phyloP scores from a whole-genome alignment of 2,329 filamentous ascomycete genomes.

The Exophiala bonariae region DNA sequence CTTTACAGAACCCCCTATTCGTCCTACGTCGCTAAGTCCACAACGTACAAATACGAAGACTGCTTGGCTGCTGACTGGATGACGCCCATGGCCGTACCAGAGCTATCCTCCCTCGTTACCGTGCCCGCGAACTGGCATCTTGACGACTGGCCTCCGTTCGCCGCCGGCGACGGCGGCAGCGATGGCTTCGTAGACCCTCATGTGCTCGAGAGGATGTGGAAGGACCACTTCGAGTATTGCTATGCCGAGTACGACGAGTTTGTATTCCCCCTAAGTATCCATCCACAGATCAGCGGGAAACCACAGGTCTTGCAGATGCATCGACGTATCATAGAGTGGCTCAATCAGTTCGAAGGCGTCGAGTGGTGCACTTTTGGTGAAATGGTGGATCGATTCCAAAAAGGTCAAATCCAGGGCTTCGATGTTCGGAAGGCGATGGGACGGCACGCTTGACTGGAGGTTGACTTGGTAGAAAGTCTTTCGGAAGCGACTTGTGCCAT shows the following conservation, averaged over 20 bases:
- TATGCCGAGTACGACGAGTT: conserved; percentile 47
- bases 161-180: conserved; percentile 28
- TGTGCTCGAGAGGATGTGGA: conserved; percentile 44
- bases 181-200: conserved; percentile 31
- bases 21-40: conserved; percentile 1
- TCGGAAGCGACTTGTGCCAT: no score
- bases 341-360: neutral
- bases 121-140: conserved; percentile 49
- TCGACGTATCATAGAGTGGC: neutral
- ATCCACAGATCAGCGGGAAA: conserved; percentile 42
- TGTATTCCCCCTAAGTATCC: conserved; percentile 47
- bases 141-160: conserved; percentile 49
- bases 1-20: conserved; percentile 7
- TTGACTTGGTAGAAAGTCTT: no score
- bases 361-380: neutral
- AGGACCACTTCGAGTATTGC: conserved; percentile 46
- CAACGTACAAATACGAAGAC: neutral
- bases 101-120: conserved; percentile 40
- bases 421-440: no score
- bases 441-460: no score
- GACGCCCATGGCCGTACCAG: conserved; percentile 41
- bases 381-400: no score
- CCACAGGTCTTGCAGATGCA: conserved; percentile 18
- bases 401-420: no score
- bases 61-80: conserved; percentile 10